These are phyloP conservation scores for Amylocarpus encephaloides DNA, from an alignment of 2,329 filamentous ascomycete species.

Conservation along the genomic window DNA sequence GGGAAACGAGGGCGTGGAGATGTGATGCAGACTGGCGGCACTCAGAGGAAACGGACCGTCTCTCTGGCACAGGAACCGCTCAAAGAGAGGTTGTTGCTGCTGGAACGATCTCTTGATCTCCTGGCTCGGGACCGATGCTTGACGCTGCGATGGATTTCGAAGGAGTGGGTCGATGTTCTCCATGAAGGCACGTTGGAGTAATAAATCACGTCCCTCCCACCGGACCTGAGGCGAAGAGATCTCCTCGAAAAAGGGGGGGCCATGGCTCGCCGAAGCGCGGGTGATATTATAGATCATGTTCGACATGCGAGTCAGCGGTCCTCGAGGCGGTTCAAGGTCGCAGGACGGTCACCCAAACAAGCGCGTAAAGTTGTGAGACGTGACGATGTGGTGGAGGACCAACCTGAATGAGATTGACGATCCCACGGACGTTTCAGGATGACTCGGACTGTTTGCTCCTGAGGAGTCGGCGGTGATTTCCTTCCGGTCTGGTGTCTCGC, in stretches of 20 bases:
- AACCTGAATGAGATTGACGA: neutral
- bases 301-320: neutral
- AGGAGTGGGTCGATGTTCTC: slow-evolving; percentile 18
- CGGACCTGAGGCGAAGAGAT: slow-evolving; percentile 8
- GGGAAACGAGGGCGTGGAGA: neutral
- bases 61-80: slow-evolving; percentile 19
- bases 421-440: slow-evolving; percentile 5
- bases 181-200: slow-evolving; percentile 11
- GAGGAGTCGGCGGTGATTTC: neutral
- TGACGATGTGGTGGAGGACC: neutral
- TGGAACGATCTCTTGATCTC: slow-evolving; percentile 3
- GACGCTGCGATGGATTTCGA: slow-evolving; percentile 5
- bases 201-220: slow-evolving; percentile 6
- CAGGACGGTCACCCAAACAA: slow-evolving; percentile 3
- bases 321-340: neutral
- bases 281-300: slow-evolving; percentile 11
- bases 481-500: neutral
- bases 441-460: slow-evolving; percentile 8
- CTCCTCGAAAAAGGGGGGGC: slow-evolving; percentile 9
- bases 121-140: neutral
- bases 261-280: slow-evolving; percentile 2
- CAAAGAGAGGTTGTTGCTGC: slow-evolving; percentile 14
- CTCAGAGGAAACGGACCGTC: slow-evolving; percentile 14
- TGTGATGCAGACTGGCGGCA: slow-evolving; percentile 4
- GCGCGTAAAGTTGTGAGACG: slow-evolving; percentile 8